These are phyloP conservation scores for Neopestalotiopsis clavispora DNA, from an alignment of 2,329 filamentous ascomycete species.

Conservation along the genomic window DNA sequence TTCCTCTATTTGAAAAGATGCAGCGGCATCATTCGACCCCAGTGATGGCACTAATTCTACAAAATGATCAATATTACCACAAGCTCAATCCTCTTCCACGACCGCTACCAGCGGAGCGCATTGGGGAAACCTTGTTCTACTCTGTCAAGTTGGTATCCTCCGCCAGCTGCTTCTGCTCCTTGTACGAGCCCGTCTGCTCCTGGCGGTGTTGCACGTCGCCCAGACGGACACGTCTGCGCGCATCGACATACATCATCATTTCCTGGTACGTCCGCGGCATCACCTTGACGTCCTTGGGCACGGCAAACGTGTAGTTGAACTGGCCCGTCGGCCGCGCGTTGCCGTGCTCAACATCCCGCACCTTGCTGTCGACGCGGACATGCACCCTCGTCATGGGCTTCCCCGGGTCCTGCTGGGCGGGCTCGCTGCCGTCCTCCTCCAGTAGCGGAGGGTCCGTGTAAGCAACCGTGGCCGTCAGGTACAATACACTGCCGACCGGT, in stretches of 20 bases:
- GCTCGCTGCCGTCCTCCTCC: slow-evolving; percentile 53
- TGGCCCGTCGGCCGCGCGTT: slow-evolving; percentile 71
- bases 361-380: slow-evolving; percentile 73
- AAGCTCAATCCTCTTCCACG: not conserved
- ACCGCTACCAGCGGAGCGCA: not conserved
- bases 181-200: slow-evolving; percentile 23
- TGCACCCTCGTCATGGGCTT: slow-evolving; percentile 59
- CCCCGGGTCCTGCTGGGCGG: slow-evolving; percentile 28
- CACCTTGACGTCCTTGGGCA: slow-evolving; percentile 42
- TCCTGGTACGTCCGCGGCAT: slow-evolving; percentile 33
- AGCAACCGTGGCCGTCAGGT: slow-evolving; percentile 73
- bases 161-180: slow-evolving; percentile 19
- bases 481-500: slow-evolving; percentile 75
- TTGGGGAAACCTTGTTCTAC: not conserved
- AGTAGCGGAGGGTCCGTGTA: slow-evolving; percentile 67
- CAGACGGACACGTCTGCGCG: slow-evolving; percentile 42
- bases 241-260: slow-evolving; percentile 49
- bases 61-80: not conserved
- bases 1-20: too few species aligned
- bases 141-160: slow-evolving; percentile 30
- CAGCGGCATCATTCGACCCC: too few species aligned
- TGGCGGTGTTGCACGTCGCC: slow-evolving; percentile 35
- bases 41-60: too few species aligned
- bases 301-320: slow-evolving; percentile 71
- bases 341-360: slow-evolving; percentile 68